phyloP scores from a whole-genome alignment of 352 stramenopile species.

The Phytophthora tentaculata region DNA sequence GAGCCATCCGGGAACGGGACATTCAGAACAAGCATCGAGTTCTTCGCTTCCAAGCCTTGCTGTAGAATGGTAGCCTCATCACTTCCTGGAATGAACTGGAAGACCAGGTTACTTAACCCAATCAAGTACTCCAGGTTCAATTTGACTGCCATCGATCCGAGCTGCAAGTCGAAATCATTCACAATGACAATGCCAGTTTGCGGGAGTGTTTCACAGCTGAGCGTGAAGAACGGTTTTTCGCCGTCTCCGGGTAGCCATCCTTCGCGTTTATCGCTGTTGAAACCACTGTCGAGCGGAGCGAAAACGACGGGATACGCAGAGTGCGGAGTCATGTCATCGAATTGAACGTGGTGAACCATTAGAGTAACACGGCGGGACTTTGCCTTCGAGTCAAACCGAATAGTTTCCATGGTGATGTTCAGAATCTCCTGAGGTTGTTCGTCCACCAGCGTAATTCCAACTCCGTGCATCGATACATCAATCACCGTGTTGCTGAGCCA shows the following conservation, averaged over 20 bases:
- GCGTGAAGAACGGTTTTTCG: slow-evolving; percentile 73
- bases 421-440: slow-evolving; percentile 75
- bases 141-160: slow-evolving; percentile 77
- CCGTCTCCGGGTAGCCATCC: slow-evolving; percentile 82
- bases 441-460: slow-evolving; percentile 85
- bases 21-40: slow-evolving; percentile 57
- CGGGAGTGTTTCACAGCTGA: slow-evolving; percentile 70
- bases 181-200: slow-evolving; percentile 77
- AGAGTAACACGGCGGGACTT: slow-evolving; percentile 59
- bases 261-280: slow-evolving; percentile 89
- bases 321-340: slow-evolving; percentile 85
- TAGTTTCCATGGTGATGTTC: slow-evolving; percentile 90
- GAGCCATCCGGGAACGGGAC: slow-evolving; percentile 58
- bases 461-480: slow-evolving; percentile 73
- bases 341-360: slow-evolving; percentile 83
- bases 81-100: slow-evolving; percentile 73
- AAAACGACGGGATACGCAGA: slow-evolving; percentile 81
- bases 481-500: slow-evolving; percentile 81
- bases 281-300: slow-evolving; percentile 81
- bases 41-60: slow-evolving; percentile 70
- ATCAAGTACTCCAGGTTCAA: slow-evolving; percentile 87
- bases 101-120: slow-evolving; percentile 69
- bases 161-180: slow-evolving; percentile 78
- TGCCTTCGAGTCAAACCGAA: slow-evolving; percentile 64
- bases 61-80: slow-evolving; percentile 72